Evolutionary conservation across 2,329 filamentous ascomycete genomes (phyloP), one percentile per base, ranked within the genome.

Genomic region (Pleoardoris graminearum): DNA sequence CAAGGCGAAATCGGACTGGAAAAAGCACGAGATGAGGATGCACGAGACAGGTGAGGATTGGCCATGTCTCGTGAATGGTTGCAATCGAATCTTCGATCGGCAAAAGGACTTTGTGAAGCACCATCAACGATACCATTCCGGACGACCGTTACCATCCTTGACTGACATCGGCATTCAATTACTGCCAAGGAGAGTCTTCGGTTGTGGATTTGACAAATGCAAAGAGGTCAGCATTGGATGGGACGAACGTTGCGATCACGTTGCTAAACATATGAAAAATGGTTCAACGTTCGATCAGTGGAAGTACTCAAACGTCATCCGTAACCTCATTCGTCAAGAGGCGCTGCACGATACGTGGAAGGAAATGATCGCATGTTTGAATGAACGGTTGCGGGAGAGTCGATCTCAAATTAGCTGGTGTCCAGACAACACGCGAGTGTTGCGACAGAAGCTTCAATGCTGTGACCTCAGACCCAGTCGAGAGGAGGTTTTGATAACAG

Each of bases 1-100:
- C 62, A 70, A 71, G 43, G 70, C 69, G 7, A 73, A 73, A 46
- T 73, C 70, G 1, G 71, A 74, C 42, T 74, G 71, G 71, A 73
- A 73, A 52, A 72, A 72, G 48, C 71, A 74, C 21, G 71, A 74
- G 46, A 71, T 69, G 62, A 63, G 68, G 30, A 70, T 72, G 65
- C 71, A 74, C 41, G 70, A 74, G 54, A 72, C 70, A n/a, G 69
- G 69, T 7, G 67, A 74, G 48, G 68, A 72, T 36, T 74, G 71
- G 71, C 66, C 63, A 0, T 74, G 71, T 38, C 61, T 69, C 2
- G 67, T 70, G 10, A 59, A 63, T 39, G 69, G 68, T 11, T 74
- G 71, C 47, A 68, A 59, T 45, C 63, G 67, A 36, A 68, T 72
- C 22, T 72, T 72, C 42, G 69, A 72, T 48, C 66, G 69, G 10